Base-by-base conservation (phyloP, 257 asterid species). In the Fraxinus quadrangulata region DNA sequence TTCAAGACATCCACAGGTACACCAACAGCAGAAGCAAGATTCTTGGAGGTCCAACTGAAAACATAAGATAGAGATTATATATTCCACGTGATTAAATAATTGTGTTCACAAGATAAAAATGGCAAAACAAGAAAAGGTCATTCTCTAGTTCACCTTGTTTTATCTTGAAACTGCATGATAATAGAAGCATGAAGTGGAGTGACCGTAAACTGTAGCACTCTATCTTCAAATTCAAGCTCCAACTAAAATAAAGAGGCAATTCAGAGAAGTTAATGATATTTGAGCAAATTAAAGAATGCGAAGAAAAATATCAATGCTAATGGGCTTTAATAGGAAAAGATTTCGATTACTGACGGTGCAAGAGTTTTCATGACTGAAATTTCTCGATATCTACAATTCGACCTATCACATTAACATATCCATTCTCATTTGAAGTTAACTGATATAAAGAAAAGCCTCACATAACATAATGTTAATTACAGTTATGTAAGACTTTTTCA, bases 131-230 rank as follows among this genome's bases (percentile, higher is more conserved):
- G 28, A 73, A 30, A 36, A 74, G 37, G 45, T 73, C 45, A 39
- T 49, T 77, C 49, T 67, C 34, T 24, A n/a, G 72, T 19, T 77
- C 79, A 95, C 99, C 96, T 93, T 56, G 87, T 82, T 78, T 93
- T 92, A 76, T 95, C 97, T 88, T 95, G 91, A 88, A 95, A 95
- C 75, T 90, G 96, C 87, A 90, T 75, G 76, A 95, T 95, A 76
- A 95, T 93, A 75, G 98, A 85, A 79, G 99, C 97, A 80, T 93
- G 99, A 70, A 95, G 89, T 51, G 99, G 98, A 34, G 99, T 89
- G 79, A 90, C 98, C 0, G 82, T 88, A 83, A 93, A 91, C 72
- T 86, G 97, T 80, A 91, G 73, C 59, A 79, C 88, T 84, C 93
- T 86, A 80, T 89, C 97, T 84, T 89, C 98, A 83, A 93, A 95